Conservation (phyloP, 192 early-diverging fungal species). For the Podila clonocystis region DNA sequence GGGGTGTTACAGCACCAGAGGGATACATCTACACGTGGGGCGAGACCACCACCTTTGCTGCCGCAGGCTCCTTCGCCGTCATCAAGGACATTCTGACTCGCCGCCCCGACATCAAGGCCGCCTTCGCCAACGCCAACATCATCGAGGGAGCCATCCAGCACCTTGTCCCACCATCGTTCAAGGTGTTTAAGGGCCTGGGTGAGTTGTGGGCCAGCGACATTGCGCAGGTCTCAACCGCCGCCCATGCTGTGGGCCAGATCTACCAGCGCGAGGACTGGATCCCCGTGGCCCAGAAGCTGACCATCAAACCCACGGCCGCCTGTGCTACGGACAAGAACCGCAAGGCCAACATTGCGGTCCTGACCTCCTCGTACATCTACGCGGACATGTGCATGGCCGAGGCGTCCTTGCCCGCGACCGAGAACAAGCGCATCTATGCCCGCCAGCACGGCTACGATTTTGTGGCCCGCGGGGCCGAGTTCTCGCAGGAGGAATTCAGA, state of each 20-base stretch:
- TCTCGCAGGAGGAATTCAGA: conserved; percentile 59
- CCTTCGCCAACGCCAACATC: conserved; percentile 5
- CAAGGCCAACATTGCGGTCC: conserved; percentile 50
- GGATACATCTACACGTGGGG: conserved; percentile 42
- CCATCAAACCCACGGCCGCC: conserved; percentile 22
- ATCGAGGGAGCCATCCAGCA: conserved; percentile 20
- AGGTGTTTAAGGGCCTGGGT: conserved; percentile 7
- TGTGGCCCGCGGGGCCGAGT: conserved; percentile 61
- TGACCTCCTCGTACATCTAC: conserved; percentile 66
- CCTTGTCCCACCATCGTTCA: conserved; percentile 7
- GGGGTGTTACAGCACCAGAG: background rate
- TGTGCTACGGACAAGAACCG: conserved; percentile 24
- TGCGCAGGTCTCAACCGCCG: conserved; percentile 42
- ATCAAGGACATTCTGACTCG: conserved; percentile 8
- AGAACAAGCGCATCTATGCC: conserved; percentile 65
- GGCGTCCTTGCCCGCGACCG: conserved; percentile 49
- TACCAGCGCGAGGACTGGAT: conserved; percentile 58
- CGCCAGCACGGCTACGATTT: conserved; percentile 61
- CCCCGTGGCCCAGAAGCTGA: conserved; percentile 45
- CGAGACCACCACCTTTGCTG: conserved; percentile 19
- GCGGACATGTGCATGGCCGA: conserved; percentile 63
- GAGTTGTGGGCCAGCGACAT: conserved; percentile 57
- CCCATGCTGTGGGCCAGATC: conserved; percentile 50
- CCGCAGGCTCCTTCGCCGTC: conserved; percentile 16
- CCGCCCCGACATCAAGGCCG: background rate